phyloP scores from a whole-genome alignment of 352 stramenopile genomes.

The Globisporangium heterothallicum region DNA sequence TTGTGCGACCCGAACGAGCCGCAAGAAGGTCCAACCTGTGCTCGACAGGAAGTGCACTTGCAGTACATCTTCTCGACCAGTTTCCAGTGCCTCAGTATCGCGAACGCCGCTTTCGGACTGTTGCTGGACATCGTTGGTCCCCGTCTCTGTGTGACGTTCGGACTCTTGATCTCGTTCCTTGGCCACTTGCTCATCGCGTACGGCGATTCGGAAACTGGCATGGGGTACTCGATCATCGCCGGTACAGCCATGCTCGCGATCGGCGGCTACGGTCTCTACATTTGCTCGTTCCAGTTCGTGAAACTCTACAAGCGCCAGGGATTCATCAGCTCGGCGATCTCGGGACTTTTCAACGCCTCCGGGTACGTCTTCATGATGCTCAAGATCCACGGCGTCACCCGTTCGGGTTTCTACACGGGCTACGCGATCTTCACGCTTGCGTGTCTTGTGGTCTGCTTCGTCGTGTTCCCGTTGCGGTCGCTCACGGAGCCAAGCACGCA shows the following conservation, averaged over 20 bases:
- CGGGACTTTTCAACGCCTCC: constrained; percentile 45
- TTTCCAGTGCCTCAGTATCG: constrained; percentile 42
- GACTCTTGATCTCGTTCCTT: constrained; percentile 34
- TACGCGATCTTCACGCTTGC: constrained; percentile 25
- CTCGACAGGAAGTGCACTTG: constrained; percentile 35
- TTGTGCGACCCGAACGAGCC: constrained; percentile 20
- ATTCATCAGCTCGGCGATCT: constrained; percentile 35
- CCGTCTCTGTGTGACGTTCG: constrained; percentile 25
- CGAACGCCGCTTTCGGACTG: constrained; percentile 40
- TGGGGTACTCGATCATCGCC: constrained; percentile 34
- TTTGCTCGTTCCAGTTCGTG: constrained; percentile 44
- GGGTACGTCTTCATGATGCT: constrained; percentile 49
- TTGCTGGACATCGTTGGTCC: constrained; percentile 40
- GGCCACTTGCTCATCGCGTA: constrained; percentile 37
- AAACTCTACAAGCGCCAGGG: constrained; percentile 40
- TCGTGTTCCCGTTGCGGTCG: constrained; percentile 17
- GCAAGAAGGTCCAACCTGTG: constrained; percentile 26
- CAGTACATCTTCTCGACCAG: constrained; percentile 49
- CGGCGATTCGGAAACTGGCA: constrained; percentile 25
- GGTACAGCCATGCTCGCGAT: constrained; percentile 38
- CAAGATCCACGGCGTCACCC: constrained; percentile 31
- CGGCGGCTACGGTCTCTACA: constrained; percentile 39
- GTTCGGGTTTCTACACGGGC: constrained; percentile 30
- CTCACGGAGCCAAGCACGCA: constrained; percentile 9
- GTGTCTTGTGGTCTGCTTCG: constrained; percentile 22